phyloP scores from a whole-genome alignment of 1,139 yeast species.

The Saccharomyces hybrid region DNA sequence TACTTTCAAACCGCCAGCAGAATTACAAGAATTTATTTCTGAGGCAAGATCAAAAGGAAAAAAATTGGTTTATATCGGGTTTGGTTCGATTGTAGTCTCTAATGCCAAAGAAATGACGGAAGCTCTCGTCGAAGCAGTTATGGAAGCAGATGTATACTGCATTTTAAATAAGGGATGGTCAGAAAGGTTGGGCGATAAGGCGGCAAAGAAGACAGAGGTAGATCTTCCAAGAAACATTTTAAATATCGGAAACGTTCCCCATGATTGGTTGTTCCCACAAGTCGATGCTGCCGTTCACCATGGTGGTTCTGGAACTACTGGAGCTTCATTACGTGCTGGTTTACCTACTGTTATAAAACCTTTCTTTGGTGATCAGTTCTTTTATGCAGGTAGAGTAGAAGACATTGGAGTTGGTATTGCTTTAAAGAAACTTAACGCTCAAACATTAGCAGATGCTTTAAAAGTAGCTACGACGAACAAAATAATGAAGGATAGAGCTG shows the following conservation, averaged over 20 bases:
- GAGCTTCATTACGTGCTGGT: constrained; percentile 82
- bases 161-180: constrained; percentile 95
- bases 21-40: constrained; percentile 53
- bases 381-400: constrained; percentile 79
- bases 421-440: constrained; percentile 58
- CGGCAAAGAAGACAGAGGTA: constrained; percentile 40
- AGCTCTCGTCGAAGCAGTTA: constrained; percentile 73
- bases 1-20: constrained; percentile 55
- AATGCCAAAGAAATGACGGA: constrained; percentile 71
- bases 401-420: constrained; percentile 85
- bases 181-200: constrained; percentile 45
- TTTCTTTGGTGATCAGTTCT: constrained; percentile 93
- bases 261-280: constrained; percentile 87
- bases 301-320: constrained; percentile 97
- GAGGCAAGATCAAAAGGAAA: constrained; percentile 53
- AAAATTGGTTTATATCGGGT: constrained; percentile 83
- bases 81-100: constrained; percentile 89
- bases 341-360: constrained; percentile 88
- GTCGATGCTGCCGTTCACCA: constrained; percentile 95
- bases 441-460: constrained; percentile 58
- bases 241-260: constrained; percentile 72
- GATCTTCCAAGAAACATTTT: constrained; percentile 63
- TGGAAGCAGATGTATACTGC: constrained; percentile 74
- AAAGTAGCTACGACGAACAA: constrained; percentile 59
- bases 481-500: constrained; percentile 61